A percentile compares a stretch with the other conserved stretches of the same genome.
phyloP scores from a whole-genome alignment of 257 asterid species.

The Primulina huaijiensis region DNA sequence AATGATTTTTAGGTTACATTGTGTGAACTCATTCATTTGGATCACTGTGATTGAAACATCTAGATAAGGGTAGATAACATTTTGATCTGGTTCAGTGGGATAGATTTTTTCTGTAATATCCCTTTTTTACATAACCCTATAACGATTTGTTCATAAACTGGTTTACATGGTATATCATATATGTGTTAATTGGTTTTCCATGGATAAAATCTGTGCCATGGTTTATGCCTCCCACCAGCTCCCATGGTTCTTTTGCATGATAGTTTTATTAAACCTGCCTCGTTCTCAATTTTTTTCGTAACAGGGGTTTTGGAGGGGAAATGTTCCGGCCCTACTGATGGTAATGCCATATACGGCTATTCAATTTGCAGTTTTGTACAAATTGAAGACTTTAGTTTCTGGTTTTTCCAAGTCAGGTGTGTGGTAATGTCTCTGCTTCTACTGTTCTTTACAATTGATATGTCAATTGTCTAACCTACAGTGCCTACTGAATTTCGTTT shows the following conservation, averaged over 20 bases:
- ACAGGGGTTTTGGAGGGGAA: constrained; percentile 99
- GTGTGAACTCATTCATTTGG: not conserved
- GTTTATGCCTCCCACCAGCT: not conserved
- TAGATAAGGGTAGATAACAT: no score
- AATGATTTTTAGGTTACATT: no score
- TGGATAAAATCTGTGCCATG: not conserved
- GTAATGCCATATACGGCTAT: constrained; percentile 96
- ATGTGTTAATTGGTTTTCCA: no score
- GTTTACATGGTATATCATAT: no score
- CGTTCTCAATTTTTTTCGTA: not conserved
- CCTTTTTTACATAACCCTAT: no score
- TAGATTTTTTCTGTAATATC: no score
- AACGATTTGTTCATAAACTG: not conserved
- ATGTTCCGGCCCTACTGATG: constrained; percentile 95
- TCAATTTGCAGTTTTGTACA: constrained; percentile 78
- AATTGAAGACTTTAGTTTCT: constrained; percentile 71
- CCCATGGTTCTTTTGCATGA: not conserved
- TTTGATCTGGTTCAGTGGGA: not conserved
- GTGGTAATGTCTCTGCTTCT: not conserved
- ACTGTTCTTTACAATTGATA: not conserved
- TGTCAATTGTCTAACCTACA: not conserved
- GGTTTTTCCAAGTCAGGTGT: constrained; percentile 89
- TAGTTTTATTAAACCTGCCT: not conserved
- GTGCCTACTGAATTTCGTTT: not conserved
- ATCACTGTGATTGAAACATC: not conserved